phyloP scores from a whole-genome alignment of 176 grass and related monocot species.

The Eremochloa ophiuroides region DNA sequence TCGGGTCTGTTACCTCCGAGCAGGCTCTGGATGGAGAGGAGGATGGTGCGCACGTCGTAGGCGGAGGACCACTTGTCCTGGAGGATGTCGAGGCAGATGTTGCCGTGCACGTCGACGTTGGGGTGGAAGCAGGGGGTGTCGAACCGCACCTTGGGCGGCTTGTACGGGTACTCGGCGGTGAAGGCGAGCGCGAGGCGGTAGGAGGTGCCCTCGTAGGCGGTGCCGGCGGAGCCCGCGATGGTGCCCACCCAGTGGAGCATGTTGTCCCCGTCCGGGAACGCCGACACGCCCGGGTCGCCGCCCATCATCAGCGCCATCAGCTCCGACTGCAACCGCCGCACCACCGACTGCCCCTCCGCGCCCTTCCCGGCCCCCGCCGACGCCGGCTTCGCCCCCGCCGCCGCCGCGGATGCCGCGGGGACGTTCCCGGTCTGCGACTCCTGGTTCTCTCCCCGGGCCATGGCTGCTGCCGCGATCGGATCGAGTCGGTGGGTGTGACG shows the following conservation, averaged over 20 bases:
- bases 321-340: slow-evolving; percentile 84
- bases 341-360: slow-evolving; percentile 73
- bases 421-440: slow-evolving; percentile 62
- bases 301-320: slow-evolving; percentile 98
- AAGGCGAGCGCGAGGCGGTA: slow-evolving; percentile 86
- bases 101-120: slow-evolving; percentile 90
- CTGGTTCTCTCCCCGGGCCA: slow-evolving; percentile 61
- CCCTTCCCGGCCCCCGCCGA: slow-evolving; percentile 17
- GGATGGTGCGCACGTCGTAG: slow-evolving; percentile 97
- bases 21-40: slow-evolving; percentile 92
- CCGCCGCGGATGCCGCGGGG: not conserved
- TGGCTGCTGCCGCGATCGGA: not conserved
- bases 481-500: too few relatives aligned
- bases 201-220: slow-evolving; percentile 68
- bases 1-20: slow-evolving; percentile 85
- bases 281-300: slow-evolving; percentile 82
- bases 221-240: slow-evolving; percentile 68
- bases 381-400: slow-evolving; percentile 33
- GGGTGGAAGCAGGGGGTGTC: slow-evolving; percentile 88
- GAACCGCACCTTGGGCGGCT: slow-evolving; percentile 93
- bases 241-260: slow-evolving; percentile 91
- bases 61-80: slow-evolving; percentile 98
- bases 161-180: slow-evolving; percentile 83
- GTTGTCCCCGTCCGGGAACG: slow-evolving; percentile 91
- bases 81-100: slow-evolving; percentile 96